phyloP scores from a whole-genome alignment of 225 moss, liverwort and hornwort species.

The Polytrichum commune region DNA sequence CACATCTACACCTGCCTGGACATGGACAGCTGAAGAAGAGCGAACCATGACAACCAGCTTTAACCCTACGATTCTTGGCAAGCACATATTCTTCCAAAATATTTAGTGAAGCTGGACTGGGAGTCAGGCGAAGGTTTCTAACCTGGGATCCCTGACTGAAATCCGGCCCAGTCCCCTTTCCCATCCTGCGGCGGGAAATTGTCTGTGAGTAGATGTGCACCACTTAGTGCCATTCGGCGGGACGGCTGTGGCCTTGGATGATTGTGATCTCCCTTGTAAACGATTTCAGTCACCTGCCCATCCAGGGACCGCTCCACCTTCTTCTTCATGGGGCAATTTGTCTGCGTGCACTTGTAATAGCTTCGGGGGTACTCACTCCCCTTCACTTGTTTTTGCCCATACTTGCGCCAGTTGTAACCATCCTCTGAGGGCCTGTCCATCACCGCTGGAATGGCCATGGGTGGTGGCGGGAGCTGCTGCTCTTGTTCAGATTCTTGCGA shows the following conservation, averaged over 20 bases:
- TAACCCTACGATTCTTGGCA: too few species aligned
- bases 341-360: conserved; percentile 95
- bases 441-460: conserved; percentile 38
- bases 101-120: too few species aligned
- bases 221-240: conserved; percentile 67
- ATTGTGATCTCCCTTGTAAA: conserved; percentile 98
- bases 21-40: too few species aligned
- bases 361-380: conserved; percentile 92
- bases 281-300: conserved; percentile 92
- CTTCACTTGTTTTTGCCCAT: conserved; percentile 98
- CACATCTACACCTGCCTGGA: too few species aligned
- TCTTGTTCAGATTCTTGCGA: conserved; percentile 67
- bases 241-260: conserved; percentile 85
- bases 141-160: conserved; percentile 22
- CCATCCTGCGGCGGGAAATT: conserved; percentile 21
- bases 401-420: conserved; percentile 95
- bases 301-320: conserved; percentile 97
- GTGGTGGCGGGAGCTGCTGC: conserved; percentile 10
- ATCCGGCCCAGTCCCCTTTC: conserved; percentile 63
- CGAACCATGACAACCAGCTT: too few species aligned
- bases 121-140: conserved; percentile 24
- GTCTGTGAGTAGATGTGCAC: conserved; percentile 60
- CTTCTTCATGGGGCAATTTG: conserved; percentile 92
- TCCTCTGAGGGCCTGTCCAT: conserved; percentile 83
- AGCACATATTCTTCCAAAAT: too few species aligned